These are phyloP conservation scores for Pseudogymnoascus sp. DNA, from an alignment of 2,329 filamentous ascomycete species.

Conservation along the genomic window DNA sequence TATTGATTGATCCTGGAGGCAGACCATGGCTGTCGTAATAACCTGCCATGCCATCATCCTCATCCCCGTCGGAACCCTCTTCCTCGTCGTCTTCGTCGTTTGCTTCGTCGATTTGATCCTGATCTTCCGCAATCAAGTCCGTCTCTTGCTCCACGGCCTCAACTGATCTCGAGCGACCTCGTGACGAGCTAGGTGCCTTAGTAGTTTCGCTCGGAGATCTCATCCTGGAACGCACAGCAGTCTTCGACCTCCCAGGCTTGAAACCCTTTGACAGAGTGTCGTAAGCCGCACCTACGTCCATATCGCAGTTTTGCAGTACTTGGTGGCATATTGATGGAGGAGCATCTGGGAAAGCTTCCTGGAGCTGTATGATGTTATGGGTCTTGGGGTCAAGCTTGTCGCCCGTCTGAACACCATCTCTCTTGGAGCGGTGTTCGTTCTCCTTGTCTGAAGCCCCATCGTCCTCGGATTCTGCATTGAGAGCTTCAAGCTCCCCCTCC, in stretches of 20 bases:
- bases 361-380: constrained; percentile 21
- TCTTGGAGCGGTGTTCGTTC: neutral
- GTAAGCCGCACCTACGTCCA: constrained; percentile 23
- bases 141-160: neutral
- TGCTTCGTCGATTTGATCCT: constrained; percentile 17
- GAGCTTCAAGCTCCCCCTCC: constrained; percentile 10
- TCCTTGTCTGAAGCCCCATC: constrained; percentile 12
- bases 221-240: constrained; percentile 16
- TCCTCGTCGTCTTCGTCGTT: constrained; percentile 15
- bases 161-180: neutral
- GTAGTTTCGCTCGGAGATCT: neutral
- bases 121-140: constrained; percentile 17
- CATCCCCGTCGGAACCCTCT: constrained; percentile 20
- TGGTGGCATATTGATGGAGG: constrained; percentile 23
- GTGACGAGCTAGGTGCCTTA: neutral
- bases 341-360: constrained; percentile 25
- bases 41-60: constrained; percentile 21
- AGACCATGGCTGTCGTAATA: constrained; percentile 26
- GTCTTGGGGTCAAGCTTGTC: neutral
- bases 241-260: constrained; percentile 19
- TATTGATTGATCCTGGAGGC: constrained; percentile 24
- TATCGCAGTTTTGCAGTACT: constrained; percentile 21
- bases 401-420: neutral
- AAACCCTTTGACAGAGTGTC: constrained; percentile 24
- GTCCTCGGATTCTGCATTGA: constrained; percentile 11